phyloP scores from a whole-genome alignment of 345 rosid species.

The Erucastrum elatum region DNA sequence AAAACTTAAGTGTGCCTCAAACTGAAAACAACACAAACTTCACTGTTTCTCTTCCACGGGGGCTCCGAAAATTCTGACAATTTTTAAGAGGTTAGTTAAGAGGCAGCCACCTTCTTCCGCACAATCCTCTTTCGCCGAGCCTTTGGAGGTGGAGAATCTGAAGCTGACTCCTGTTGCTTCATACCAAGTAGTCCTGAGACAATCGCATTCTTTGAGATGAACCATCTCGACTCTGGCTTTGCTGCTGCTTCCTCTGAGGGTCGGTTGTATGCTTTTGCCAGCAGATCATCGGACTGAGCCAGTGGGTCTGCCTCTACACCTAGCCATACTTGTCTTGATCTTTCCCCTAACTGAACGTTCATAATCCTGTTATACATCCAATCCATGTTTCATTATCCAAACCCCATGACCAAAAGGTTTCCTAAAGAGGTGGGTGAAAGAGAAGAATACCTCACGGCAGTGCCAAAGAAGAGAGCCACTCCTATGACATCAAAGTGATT shows the following conservation, averaged over 20 bases:
- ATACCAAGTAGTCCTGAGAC: conserved; percentile 81
- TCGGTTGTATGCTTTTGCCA: conserved; percentile 69
- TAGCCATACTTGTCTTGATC: conserved; percentile 79
- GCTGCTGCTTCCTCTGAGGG: conserved; percentile 44
- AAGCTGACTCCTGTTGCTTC: conserved; percentile 53
- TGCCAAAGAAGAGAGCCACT: conserved; percentile 79
- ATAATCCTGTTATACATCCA: conserved; percentile 56
- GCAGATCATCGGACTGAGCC: conserved; percentile 64
- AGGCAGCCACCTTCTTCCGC: conserved; percentile 65
- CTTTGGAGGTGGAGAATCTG: conserved; percentile 58
- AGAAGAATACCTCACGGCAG: conserved; percentile 70
- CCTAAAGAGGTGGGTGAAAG: not conserved
- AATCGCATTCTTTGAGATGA: conserved; percentile 75
- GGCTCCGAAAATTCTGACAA: conserved; percentile 1
- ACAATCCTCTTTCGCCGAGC: conserved; percentile 78
- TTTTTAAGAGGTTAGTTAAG: conserved; percentile 20
- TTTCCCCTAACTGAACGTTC: conserved; percentile 71
- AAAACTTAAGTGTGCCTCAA: not conserved
- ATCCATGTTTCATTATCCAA: conserved; percentile 12
- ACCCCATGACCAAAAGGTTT: not conserved
- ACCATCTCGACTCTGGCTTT: conserved; percentile 66
- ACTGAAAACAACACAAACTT: not conserved
- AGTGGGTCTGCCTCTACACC: conserved; percentile 88
- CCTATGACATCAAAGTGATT: conserved; percentile 95
- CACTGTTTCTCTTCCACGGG: conserved; percentile 23